These are phyloP conservation scores for Carex parvula DNA, from an alignment of 176 grass and related monocot species.

Conservation along the genomic window DNA sequence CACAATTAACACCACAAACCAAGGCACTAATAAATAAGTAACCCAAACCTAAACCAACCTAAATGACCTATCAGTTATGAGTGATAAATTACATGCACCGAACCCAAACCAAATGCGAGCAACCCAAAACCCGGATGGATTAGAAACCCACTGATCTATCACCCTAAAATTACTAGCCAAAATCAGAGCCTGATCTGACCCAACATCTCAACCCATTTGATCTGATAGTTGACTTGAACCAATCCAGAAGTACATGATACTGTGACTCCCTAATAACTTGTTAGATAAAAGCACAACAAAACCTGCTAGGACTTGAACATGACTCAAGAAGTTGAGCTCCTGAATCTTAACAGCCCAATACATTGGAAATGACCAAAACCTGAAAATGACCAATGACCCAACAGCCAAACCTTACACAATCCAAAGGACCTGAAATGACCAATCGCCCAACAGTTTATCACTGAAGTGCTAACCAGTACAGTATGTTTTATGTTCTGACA, in stretches of 20 bases:
- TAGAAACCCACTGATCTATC: neutral
- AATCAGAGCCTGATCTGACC: neutral
- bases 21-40: neutral
- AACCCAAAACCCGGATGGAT: neutral
- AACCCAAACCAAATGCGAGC: neutral
- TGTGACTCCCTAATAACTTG: neutral
- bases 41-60: neutral
- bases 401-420: neutral
- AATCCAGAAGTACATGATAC: neutral
- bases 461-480: neutral
- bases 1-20: neutral
- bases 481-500: neutral
- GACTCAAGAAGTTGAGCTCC: neutral
- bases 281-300: neutral
- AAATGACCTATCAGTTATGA: neutral
- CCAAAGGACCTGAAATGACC: neutral
- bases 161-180: neutral
- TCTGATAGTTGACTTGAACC: neutral
- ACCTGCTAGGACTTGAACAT: neutral
- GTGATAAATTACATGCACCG: neutral
- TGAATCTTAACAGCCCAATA: neutral
- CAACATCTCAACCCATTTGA: neutral
- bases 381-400: neutral
- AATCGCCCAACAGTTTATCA: neutral
- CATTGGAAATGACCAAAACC: neutral